These are phyloP conservation scores for Citrus medica DNA, from an alignment of 345 rosid genomes.

Conservation along the genomic window DNA sequence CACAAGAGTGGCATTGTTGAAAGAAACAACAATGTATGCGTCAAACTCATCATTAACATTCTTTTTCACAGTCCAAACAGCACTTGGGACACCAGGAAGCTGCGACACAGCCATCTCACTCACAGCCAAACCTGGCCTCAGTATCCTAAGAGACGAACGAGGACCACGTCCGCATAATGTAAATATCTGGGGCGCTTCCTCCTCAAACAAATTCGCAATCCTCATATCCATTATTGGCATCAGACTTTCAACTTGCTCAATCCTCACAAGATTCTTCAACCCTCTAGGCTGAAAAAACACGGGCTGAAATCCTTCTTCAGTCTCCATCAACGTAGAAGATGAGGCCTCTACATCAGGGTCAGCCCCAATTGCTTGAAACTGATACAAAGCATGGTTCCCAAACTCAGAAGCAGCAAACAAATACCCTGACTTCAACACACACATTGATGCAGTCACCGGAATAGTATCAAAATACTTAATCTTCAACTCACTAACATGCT, in stretches of 20 bases:
- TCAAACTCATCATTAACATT: conserved; percentile 86
- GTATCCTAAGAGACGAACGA: conserved; percentile 85
- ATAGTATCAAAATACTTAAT: conserved; percentile 94
- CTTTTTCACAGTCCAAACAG: conserved; percentile 99
- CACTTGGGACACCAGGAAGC: conserved; percentile 99
- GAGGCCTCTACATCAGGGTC: conserved; percentile 94
- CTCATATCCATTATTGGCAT: conserved; percentile 99
- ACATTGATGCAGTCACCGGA: conserved; percentile 80
- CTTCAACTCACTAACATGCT: conserved; percentile 74
- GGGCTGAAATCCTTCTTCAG: conserved; percentile 95
- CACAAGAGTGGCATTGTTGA: conserved; percentile 91
- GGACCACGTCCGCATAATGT: conserved; percentile 96
- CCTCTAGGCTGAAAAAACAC: conserved; percentile 92
- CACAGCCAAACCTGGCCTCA: conserved; percentile 93
- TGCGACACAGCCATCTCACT: conserved; percentile 98
- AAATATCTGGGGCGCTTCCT: conserved; percentile 94
- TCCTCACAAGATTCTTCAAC: conserved; percentile 87
- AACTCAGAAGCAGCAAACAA: conserved; percentile 92
- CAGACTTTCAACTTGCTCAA: conserved; percentile 93
- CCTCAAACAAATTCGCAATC: conserved; percentile 85
- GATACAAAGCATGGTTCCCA: conserved; percentile 94
- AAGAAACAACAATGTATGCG: conserved; percentile 96
- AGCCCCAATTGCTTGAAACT: conserved; percentile 89
- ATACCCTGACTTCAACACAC: conserved; percentile 89
- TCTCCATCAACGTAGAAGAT: conserved; percentile 85